A percentile compares a stretch with the other conserved stretches of the same genome.
Evolutionary conservation across 1,284 basidiomycete genomes (phyloP).

Genomic region (Ganoderma multipileum): DNA sequence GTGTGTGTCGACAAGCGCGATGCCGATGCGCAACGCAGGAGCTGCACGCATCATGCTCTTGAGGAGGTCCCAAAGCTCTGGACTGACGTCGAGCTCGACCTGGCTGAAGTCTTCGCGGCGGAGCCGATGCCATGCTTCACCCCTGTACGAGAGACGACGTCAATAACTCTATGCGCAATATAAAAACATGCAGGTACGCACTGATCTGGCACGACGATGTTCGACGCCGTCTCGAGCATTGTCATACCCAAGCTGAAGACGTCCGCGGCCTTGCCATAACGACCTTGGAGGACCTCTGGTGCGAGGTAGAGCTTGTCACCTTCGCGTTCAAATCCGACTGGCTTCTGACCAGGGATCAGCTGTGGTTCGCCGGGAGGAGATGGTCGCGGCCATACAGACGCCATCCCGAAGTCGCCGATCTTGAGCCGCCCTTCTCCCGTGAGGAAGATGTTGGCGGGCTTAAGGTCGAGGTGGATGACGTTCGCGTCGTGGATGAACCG

Average conservation of each 20-base stretch:
- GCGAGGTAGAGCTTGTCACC: slow-evolving; percentile 98
- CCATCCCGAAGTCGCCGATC: slow-evolving; percentile 99
- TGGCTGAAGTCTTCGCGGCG: slow-evolving; percentile 93
- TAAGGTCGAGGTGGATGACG: slow-evolving; percentile 96
- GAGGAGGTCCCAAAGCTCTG: slow-evolving; percentile 76
- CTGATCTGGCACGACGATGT: slow-evolving; percentile 97
- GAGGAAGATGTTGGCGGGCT: slow-evolving; percentile 97
- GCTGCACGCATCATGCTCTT: slow-evolving; percentile 82
- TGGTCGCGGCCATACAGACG: slow-evolving; percentile 82
- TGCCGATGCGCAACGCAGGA: slow-evolving; percentile 66
- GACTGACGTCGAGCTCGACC: slow-evolving; percentile 78
- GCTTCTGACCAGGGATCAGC: slow-evolving; percentile 39
- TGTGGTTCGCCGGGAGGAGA: slow-evolving; percentile 40
- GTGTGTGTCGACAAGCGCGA: slow-evolving; percentile 66
- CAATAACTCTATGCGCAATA: slow-evolving; percentile 5
- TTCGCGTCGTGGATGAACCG: slow-evolving; percentile 89
- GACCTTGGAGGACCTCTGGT: slow-evolving; percentile 94
- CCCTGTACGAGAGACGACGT: slow-evolving; percentile 51
- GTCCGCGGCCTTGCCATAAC: slow-evolving; percentile 94
- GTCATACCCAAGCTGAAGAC: slow-evolving; percentile 98
- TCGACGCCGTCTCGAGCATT: slow-evolving; percentile 93
- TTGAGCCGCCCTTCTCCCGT: slow-evolving; percentile 91
- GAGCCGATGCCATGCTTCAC: slow-evolving; percentile 93
- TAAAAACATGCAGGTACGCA: slow-evolving; percentile 52
- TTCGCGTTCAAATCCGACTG: slow-evolving; percentile 86